phyloP scores from a whole-genome alignment of 768 basidiomycete species.

The Lactifluus volemus region DNA sequence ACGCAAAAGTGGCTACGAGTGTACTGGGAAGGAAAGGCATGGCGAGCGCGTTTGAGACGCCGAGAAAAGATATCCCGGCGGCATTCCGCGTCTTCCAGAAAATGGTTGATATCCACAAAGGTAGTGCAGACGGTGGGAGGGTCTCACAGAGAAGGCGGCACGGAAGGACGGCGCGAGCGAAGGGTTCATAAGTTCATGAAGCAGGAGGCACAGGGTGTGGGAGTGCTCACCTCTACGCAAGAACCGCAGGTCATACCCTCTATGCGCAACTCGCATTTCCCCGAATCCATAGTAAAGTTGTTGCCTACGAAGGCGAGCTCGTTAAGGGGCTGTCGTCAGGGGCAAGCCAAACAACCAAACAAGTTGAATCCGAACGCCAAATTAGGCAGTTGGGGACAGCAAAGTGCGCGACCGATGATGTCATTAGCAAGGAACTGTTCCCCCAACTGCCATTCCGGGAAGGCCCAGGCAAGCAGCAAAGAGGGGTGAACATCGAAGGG shows the following conservation, averaged over 20 bases:
- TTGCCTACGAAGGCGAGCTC: too few species aligned
- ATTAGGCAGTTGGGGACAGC: too few species aligned
- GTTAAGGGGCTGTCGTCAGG: too few species aligned
- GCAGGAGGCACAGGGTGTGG: slow-evolving; percentile 49
- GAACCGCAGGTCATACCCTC: slow-evolving; percentile 89
- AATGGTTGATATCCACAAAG: slow-evolving; percentile 36
- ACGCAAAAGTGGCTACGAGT: slow-evolving; percentile 35
- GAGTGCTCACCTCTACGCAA: slow-evolving; percentile 67
- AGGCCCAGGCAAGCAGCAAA: too few species aligned
- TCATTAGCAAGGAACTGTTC: too few species aligned
- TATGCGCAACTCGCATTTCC: slow-evolving; percentile 70
- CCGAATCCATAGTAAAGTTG: too few species aligned
- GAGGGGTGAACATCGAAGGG: too few species aligned
- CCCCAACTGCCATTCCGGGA: too few species aligned
- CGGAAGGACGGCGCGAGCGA: slow-evolving; percentile 49
- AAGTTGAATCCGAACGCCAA: too few species aligned
- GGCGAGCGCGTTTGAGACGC: slow-evolving; percentile 32
- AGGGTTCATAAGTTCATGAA: slow-evolving; percentile 53
- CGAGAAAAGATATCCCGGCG: slow-evolving; percentile 30
- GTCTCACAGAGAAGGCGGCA: slow-evolving; percentile 49
- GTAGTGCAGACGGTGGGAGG: slow-evolving; percentile 41
- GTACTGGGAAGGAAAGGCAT: slow-evolving; percentile 34
- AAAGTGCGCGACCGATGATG: too few species aligned
- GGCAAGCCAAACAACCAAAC: too few species aligned
- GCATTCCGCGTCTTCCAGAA: slow-evolving; percentile 37